Evolutionary conservation across 2,329 filamentous ascomycete genomes (phyloP), one percentile per base, ranked within the genome.

Genomic region (Stenocarpella maydis): DNA sequence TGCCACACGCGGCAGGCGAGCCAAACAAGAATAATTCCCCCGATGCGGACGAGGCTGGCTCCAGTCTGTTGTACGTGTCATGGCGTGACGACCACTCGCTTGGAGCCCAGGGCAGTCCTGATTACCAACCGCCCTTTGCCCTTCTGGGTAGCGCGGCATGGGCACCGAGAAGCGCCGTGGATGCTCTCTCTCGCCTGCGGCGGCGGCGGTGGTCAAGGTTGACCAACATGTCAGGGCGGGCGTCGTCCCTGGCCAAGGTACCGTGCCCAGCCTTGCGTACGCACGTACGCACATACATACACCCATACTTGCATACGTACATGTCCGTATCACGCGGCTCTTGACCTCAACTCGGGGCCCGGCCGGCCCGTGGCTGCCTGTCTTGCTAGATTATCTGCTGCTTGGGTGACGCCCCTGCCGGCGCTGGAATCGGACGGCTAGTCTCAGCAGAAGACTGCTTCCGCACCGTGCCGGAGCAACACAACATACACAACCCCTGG

Each of bases 111-210:
- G n/a, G n/a, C n/a, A 55, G 31, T 15, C 15, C 24, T 19, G 17
- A 28, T 60, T 8, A 26, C 15, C 21, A 26, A 26, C 4, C 26
- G n/a, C 15, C 37, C 21, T 37, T 41, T 31, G 24, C 24, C 54
- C 39, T 43, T 45, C 24, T 43, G 26, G 54, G 21, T 21, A 24
- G 17, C 37, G 37, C n/a, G 54, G 37, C 37, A n/a, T 60, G 26
- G 54, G 54, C 54, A 21, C 45, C 39, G 54, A 60, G 54, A 60
- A 60, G 39, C 54, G 39, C 54, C 54, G 37, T 45, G 39, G 54
- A 45, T 31, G 24, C 31, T 31, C 31, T 31, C 31, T 19, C 12
- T 41, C 39, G 41, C 26, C 37, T 26, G 37, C 54, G 37, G 21
- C 19, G 15, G 54, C 12, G 37, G n/a, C n/a, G 24, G 39, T 61